These are phyloP conservation scores for Bruguiera hainesii DNA, from an alignment of 441 rosid genomes.

Conservation along the genomic window DNA sequence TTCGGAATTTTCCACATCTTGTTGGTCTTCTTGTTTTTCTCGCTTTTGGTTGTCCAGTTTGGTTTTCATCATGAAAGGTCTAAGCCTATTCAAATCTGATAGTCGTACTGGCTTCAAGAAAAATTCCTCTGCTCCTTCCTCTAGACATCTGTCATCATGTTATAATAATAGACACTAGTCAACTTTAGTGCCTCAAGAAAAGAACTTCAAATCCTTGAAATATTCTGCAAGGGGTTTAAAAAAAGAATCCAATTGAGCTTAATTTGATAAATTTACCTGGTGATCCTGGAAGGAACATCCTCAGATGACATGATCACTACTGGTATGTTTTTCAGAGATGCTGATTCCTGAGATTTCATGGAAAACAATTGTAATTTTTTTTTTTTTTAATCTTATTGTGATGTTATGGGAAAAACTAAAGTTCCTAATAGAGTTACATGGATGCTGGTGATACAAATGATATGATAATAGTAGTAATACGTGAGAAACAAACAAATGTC, in stretches of 20 bases:
- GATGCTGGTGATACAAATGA: not conserved
- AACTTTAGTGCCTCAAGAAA: constrained; percentile 4
- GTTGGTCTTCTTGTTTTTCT: constrained; percentile 30
- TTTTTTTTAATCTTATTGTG: not conserved
- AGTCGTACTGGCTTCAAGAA: constrained; percentile 59
- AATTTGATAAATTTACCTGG: constrained; percentile 29
- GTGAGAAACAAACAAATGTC: constrained; percentile 20
- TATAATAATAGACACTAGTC: not conserved
- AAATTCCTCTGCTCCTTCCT: constrained; percentile 78
- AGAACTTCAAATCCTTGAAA: not conserved
- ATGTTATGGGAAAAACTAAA: not conserved
- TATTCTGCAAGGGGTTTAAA: not conserved
- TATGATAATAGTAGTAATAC: not conserved
- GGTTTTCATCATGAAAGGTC: constrained; percentile 50
- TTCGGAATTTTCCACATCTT: constrained; percentile 13
- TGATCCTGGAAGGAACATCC: constrained; percentile 65
- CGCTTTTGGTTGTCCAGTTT: constrained; percentile 38
- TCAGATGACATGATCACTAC: constrained; percentile 81
- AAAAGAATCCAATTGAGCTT: not conserved
- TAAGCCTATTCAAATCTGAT: constrained; percentile 57
- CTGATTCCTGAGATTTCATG: constrained; percentile 41
- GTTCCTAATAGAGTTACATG: not conserved
- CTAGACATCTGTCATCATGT: constrained; percentile 44
- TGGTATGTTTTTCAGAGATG: constrained; percentile 53
- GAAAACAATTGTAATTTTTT: not conserved